Conservation (phyloP, 805 yeast genomes). For the Saccharomyces kudriavzevii region DNA sequence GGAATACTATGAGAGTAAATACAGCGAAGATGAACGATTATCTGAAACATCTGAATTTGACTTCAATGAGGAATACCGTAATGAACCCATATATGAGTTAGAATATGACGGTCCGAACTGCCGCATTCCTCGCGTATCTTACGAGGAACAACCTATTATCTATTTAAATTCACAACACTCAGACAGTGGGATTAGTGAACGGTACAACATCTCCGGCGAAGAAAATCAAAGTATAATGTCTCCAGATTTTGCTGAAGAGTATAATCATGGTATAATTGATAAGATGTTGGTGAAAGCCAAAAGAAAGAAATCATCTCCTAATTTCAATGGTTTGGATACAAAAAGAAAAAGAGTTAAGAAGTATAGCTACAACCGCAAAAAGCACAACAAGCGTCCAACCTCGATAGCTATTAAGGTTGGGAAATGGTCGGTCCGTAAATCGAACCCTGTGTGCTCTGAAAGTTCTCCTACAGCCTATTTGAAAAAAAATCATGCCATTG, state of each 20-base stretch:
- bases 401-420: background rate
- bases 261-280: background rate
- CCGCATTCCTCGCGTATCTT: background rate
- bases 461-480: background rate
- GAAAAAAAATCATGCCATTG: background rate
- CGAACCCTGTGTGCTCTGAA: background rate
- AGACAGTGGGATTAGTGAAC: background rate
- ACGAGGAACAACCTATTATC: background rate
- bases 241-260: background rate
- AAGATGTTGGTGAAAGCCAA: background rate
- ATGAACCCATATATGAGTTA: background rate
- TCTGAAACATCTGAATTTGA: conserved; percentile 1
- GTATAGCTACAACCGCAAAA: background rate
- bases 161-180: background rate
- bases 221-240: background rate
- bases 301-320: background rate
- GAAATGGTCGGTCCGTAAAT: background rate
- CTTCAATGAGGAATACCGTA: background rate
- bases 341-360: background rate
- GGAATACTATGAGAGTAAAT: conserved; percentile 12
- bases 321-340: background rate
- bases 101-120: background rate
- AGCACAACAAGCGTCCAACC: background rate
- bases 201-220: background rate
- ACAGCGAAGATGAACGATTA: conserved; percentile 12